phyloP scores from a whole-genome alignment of 495 filamentous ascomycete species.

The Hypoxylon fragiforme region DNA sequence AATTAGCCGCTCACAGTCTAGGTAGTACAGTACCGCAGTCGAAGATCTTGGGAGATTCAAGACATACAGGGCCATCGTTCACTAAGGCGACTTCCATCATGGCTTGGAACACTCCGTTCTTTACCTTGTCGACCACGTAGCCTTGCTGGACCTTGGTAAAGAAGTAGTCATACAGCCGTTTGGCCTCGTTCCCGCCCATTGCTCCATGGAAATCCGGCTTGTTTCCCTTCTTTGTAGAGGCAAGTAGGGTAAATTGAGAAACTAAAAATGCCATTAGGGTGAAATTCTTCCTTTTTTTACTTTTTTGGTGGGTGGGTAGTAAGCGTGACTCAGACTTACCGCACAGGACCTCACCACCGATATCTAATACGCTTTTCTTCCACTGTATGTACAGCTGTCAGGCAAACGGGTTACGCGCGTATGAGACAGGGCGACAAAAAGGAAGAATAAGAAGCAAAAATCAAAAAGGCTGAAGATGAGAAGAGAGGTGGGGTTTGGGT shows the following conservation, averaged over 20 bases:
- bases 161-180: slow-evolving; percentile 80
- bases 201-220: slow-evolving; percentile 96
- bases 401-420: background rate
- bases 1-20: slow-evolving; percentile 17
- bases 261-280: slow-evolving; percentile 54
- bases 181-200: slow-evolving; percentile 73
- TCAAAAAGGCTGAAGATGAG: background rate
- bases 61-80: slow-evolving; percentile 90
- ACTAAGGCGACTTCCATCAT: slow-evolving; percentile 98
- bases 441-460: slow-evolving; percentile 1
- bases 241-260: slow-evolving; percentile 97
- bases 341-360: slow-evolving; percentile 87
- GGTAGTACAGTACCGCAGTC: background rate
- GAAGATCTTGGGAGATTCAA: slow-evolving; percentile 32
- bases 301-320: no score
- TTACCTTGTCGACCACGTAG: slow-evolving; percentile 77
- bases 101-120: slow-evolving; percentile 94
- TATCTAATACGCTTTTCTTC: slow-evolving; percentile 85
- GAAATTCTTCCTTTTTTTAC: no score
- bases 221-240: slow-evolving; percentile 87
- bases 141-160: slow-evolving; percentile 71
- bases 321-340: slow-evolving; percentile 61
- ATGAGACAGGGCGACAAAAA: slow-evolving; percentile 10
- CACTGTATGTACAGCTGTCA: slow-evolving; percentile 58
- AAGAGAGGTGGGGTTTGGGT: no score